These are phyloP conservation scores for Pholiota conissans DNA, from an alignment of 768 basidiomycete species.

Conservation along the genomic window DNA sequence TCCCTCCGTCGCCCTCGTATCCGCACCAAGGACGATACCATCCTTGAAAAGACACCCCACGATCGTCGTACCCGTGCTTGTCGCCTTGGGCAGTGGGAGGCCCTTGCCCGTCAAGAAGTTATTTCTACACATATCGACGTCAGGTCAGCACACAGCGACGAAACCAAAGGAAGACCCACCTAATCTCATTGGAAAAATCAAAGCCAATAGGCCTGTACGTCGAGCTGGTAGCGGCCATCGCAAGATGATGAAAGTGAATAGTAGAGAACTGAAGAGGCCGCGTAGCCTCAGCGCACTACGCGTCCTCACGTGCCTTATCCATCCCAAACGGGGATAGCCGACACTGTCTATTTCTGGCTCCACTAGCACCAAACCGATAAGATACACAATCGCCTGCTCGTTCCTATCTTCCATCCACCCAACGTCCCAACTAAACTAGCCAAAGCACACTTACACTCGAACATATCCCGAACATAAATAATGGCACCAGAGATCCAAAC, in stretches of 20 bases:
- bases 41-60: slow-evolving; percentile 93
- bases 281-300: slow-evolving; percentile 21
- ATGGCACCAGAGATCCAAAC: slow-evolving; percentile 49
- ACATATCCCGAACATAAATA: too few relatives aligned
- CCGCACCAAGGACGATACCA: slow-evolving; percentile 93
- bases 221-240: slow-evolving; percentile 49
- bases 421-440: too few relatives aligned
- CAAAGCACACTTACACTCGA: too few relatives aligned
- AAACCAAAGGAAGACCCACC: slow-evolving; percentile 37
- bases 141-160: background rate
- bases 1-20: slow-evolving; percentile 94
- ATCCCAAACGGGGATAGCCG: background rate
- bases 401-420: too few relatives aligned
- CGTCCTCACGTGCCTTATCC: slow-evolving; percentile 28
- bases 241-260: slow-evolving; percentile 5
- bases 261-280: background rate
- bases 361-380: too few relatives aligned
- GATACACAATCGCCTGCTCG: too few relatives aligned
- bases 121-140: slow-evolving; percentile 50
- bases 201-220: slow-evolving; percentile 62
- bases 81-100: slow-evolving; percentile 75
- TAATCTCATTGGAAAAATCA: slow-evolving; percentile 73
- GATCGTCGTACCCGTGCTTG: slow-evolving; percentile 96
- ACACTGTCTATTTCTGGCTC: too few relatives aligned
- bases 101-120: slow-evolving; percentile 71